These are phyloP conservation scores for Kluyveromyces lactis DNA, from an alignment of 805 yeast genomes.

Conservation along the genomic window DNA sequence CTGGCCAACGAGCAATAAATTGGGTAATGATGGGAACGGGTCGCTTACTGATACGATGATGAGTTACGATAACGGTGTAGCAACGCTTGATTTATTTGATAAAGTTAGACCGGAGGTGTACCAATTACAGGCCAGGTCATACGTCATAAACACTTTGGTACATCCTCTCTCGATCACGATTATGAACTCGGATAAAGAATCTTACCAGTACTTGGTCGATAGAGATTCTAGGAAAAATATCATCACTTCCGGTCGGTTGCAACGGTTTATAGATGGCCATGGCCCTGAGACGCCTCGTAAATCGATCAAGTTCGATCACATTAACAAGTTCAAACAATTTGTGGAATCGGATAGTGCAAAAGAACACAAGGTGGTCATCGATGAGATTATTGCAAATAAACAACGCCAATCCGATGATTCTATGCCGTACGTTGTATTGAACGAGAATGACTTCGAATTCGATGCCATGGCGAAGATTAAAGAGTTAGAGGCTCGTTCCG, in stretches of 20 bases:
- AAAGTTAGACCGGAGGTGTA: constrained; percentile 25
- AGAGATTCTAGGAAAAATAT: background rate
- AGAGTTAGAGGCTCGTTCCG: constrained; percentile 17
- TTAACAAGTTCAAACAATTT: constrained; percentile 12
- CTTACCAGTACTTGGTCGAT: constrained; percentile 11
- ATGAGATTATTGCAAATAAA: constrained; percentile 8
- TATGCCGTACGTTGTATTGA: constrained; percentile 11
- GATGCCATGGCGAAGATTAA: constrained; percentile 18
- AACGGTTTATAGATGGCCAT: constrained; percentile 8
- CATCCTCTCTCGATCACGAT: constrained; percentile 24
- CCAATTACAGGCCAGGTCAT: constrained; percentile 22
- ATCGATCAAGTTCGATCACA: constrained; percentile 17
- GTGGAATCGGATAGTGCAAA: constrained; percentile 8
- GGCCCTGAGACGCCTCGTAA: background rate
- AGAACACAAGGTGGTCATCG: constrained; percentile 9
- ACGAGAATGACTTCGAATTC: constrained; percentile 22
- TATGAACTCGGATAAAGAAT: constrained; percentile 12
- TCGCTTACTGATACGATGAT: background rate
- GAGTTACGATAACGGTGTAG: background rate
- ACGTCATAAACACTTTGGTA: constrained; percentile 11
- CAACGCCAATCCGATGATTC: constrained; percentile 8
- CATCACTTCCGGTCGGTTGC: constrained; percentile 9
- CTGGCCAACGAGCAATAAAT: background rate
- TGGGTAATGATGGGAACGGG: background rate
- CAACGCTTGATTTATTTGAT: constrained; percentile 12